phyloP scores from a whole-genome alignment of 441 rosid species.

The Erodium texanum region DNA sequence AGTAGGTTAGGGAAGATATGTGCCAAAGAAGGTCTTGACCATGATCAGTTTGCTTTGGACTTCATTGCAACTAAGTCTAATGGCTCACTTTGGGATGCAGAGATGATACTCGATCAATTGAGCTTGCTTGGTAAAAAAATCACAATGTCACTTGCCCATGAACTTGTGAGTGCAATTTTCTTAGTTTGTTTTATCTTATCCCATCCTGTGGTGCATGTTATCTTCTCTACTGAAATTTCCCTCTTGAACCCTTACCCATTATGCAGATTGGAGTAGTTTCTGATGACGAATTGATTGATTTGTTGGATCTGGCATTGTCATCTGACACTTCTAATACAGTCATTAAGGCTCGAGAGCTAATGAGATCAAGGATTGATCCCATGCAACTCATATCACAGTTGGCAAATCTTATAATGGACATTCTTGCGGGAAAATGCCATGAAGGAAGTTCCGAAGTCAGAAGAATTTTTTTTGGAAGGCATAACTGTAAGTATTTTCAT shows the following conservation, averaged over 20 bases:
- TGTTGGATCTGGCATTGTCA: constrained; percentile 80
- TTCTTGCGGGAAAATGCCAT: constrained; percentile 56
- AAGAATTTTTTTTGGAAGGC: constrained; percentile 43
- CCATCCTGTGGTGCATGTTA: background rate
- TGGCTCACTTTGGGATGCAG: constrained; percentile 97
- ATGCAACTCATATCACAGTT: constrained; percentile 85
- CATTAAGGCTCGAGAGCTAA: constrained; percentile 78
- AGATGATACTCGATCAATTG: constrained; percentile 91
- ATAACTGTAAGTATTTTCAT: constrained; percentile 44
- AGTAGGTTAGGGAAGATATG: constrained; percentile 60
- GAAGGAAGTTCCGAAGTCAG: constrained; percentile 54
- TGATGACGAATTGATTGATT: constrained; percentile 82
- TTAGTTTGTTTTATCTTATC: background rate
- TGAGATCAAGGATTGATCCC: constrained; percentile 85
- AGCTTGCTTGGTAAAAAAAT: constrained; percentile 86
- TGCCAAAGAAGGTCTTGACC: constrained; percentile 67
- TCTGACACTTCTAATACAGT: constrained; percentile 88
- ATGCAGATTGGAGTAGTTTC: constrained; percentile 84
- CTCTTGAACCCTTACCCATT: constrained; percentile 8
- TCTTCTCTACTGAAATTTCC: background rate
- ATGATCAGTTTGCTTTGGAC: constrained; percentile 73
- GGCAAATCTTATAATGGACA: constrained; percentile 84
- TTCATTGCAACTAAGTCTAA: constrained; percentile 84
- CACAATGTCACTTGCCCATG: constrained; percentile 74
- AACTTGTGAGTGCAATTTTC: constrained; percentile 58